Evolutionary conservation across 2,329 filamentous ascomycete genomes (phyloP).

Genomic region (Xylariaceae sp.): DNA sequence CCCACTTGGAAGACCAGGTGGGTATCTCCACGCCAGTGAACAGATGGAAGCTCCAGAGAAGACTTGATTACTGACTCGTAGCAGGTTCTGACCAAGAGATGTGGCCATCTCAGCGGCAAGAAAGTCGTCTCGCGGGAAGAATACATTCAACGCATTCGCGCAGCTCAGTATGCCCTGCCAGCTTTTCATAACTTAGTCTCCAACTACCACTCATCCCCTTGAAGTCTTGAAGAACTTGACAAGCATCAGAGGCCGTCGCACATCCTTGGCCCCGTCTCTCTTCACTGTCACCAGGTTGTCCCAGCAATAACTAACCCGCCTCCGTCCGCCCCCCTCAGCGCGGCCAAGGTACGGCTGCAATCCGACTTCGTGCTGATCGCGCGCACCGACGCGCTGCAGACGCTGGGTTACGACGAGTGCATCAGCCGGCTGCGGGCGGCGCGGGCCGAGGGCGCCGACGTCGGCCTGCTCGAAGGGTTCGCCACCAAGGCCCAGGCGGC

Average conservation of each 20-base stretch:
- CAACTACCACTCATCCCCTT: too few species aligned
- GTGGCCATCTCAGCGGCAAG: constrained; percentile 57
- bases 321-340: too few species aligned
- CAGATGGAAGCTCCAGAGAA: background rate
- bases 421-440: constrained; percentile 42
- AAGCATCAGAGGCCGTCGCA: too few species aligned
- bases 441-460: constrained; percentile 48
- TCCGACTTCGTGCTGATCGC: constrained; percentile 59
- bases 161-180: too few species aligned
- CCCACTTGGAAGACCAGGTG: constrained; percentile 32
- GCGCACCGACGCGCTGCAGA: constrained; percentile 53
- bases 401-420: constrained; percentile 49
- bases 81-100: constrained; percentile 48
- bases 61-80: background rate
- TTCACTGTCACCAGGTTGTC: too few species aligned
- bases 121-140: constrained; percentile 44
- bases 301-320: too few species aligned
- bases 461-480: constrained; percentile 53
- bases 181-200: too few species aligned
- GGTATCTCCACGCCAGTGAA: too few species aligned
- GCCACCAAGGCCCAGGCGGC: constrained; percentile 41
- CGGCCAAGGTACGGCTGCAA: constrained; percentile 38
- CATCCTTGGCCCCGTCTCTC: too few species aligned
- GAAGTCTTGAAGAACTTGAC: too few species aligned
- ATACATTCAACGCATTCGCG: constrained; percentile 49